Evolutionary conservation across 345 rosid genomes (phyloP), one percentile per base, ranked within the genome.

Genomic region (Anastatica hierochuntica): DNA sequence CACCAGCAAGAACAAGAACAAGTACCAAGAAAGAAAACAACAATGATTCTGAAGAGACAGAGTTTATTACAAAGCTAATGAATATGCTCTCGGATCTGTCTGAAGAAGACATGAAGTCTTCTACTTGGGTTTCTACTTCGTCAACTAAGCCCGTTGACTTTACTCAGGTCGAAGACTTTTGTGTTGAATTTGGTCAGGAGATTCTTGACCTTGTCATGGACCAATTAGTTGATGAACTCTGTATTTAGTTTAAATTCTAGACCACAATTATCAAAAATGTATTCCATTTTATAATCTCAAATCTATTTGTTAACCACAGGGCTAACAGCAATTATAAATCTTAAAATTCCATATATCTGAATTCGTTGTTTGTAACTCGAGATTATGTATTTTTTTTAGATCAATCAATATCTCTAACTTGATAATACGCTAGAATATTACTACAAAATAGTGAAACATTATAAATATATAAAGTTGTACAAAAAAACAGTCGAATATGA

Each of bases 151-250:
- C 53, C 44, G 68, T 67, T 44, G 72, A 62, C 57, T 65, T 45
- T 47, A 31, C 48, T 38, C 60, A 44, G 8, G 65, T 66, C 14
- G 79, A 81, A 76, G 84, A 72, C 12, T 64, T 79, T 3, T 77
- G 78, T 36, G 35, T 35, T 18, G 80, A 74, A 11, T 45, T 81
- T 40, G 88, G 69, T 53, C 74, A 72, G 47, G 67, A 77, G 38
- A 71, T 84, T 46, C 70, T 84, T 30, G 82, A 76, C 60, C 61
- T 62, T 49, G 58, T 74, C 50, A 56, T 74, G 55, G 58, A 71
- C 45, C 76, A 75, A 48, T 43, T 75, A 33, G 71, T 62, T 14
- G 77, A 74, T 63, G 84, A 81, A 58, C 70, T 81, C 8, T 67
- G 62, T 67, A 31, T 48, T 43, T 67, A 59, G 38, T 17, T 51